Evolutionary conservation across 345 rosid genomes (phyloP).

Genomic region (Gossypium australe): DNA sequence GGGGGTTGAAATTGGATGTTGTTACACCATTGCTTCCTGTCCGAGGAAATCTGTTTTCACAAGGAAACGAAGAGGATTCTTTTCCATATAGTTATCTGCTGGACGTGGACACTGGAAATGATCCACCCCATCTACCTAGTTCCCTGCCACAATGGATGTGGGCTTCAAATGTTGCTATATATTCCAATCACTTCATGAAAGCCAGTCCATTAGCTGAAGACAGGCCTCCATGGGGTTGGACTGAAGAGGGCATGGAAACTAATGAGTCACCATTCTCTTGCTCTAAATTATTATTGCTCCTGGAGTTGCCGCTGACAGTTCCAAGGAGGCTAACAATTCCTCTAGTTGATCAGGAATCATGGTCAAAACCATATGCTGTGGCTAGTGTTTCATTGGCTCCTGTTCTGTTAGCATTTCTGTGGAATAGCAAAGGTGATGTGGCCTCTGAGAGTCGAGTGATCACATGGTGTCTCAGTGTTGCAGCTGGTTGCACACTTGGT

Average conservation of each 20-base stretch:
- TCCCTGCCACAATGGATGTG: conserved; percentile 80
- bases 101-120: conserved; percentile 39
- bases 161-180: conserved; percentile 71
- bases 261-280: conserved; percentile 27
- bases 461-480: conserved; percentile 41
- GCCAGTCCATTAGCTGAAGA: conserved; percentile 29
- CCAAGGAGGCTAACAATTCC: conserved; percentile 80
- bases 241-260: conserved; percentile 33
- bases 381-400: conserved; percentile 77
- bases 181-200: conserved; percentile 47
- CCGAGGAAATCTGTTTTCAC: conserved; percentile 42
- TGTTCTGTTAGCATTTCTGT: conserved; percentile 50
- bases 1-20: conserved; percentile 39
- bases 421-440: conserved; percentile 52
- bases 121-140: conserved; percentile 29
- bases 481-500: conserved; percentile 53
- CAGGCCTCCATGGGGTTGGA: conserved; percentile 57
- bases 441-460: conserved; percentile 26
- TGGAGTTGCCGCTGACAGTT: conserved; percentile 67
- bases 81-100: conserved; percentile 42
- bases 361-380: conserved; percentile 79
- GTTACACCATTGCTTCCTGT: conserved; percentile 50
- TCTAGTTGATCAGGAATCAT: conserved; percentile 53
- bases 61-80: conserved; percentile 38
- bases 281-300: conserved; percentile 36